Conservation (phyloP, 768 basidiomycete genomes). For the Amanita subjunquillea region DNA sequence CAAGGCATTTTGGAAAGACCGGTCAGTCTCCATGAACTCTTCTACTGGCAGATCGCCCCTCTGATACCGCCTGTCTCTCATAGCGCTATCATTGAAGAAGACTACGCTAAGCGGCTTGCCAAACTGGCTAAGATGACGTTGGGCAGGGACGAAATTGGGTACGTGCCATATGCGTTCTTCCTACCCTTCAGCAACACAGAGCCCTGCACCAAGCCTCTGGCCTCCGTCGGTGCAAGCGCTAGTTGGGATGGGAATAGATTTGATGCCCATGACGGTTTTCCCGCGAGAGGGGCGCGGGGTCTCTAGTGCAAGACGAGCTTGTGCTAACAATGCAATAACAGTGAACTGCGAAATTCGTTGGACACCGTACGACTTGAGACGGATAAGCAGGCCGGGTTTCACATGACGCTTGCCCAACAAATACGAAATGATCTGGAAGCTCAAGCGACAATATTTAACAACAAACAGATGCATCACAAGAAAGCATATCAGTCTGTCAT, state of each 20-base stretch:
- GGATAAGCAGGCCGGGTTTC: constrained; percentile 67
- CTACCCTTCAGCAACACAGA: neutral
- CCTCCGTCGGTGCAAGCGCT: neutral
- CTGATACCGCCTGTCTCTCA: constrained; percentile 6
- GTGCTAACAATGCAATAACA: constrained; percentile 17
- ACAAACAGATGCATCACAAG: constrained; percentile 61
- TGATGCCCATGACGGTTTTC: neutral
- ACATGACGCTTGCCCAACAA: constrained; percentile 64
- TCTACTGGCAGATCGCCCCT: neutral
- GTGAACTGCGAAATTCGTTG: constrained; percentile 73
- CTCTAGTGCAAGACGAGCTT: neutral
- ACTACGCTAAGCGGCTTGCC: constrained; percentile 79
- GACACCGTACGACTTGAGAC: constrained; percentile 78
- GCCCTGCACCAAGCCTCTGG: neutral
- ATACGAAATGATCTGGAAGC: constrained; percentile 70
- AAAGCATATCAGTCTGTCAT: constrained; percentile 64
- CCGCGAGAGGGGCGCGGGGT: neutral
- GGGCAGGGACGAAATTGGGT: constrained; percentile 94
- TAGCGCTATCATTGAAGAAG: constrained; percentile 88
- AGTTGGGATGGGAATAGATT: neutral
- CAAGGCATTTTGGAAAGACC: constrained; percentile 84
- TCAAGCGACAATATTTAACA: constrained; percentile 46
- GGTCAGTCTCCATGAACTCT: constrained; percentile 38
- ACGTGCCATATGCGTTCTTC: constrained; percentile 20
- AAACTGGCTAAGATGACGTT: constrained; percentile 69